Evolutionary conservation across 1,284 basidiomycete genomes (phyloP).

Genomic region (Cryptococcus sp.): DNA sequence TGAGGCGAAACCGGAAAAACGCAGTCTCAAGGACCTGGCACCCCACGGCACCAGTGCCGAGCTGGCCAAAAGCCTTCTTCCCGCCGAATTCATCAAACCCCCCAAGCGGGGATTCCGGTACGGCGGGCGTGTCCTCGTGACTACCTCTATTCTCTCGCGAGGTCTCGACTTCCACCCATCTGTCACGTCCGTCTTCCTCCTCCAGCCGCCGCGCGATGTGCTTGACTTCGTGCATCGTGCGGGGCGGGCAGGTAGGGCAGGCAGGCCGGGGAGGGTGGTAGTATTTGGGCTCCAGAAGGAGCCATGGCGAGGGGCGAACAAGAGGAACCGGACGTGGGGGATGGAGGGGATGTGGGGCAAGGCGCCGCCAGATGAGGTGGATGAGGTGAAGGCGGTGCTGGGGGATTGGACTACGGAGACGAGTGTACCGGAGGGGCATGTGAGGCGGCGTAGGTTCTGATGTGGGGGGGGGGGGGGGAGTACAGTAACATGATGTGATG

Average conservation of each 20-base stretch:
- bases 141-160: constrained; percentile 84
- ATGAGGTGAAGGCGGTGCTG: not conserved
- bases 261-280: constrained; percentile 60
- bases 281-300: constrained; percentile 46
- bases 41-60: too few species aligned
- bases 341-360: too few species aligned
- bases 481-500: too few species aligned
- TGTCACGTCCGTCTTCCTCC: constrained; percentile 74
- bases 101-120: constrained; percentile 46
- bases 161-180: constrained; percentile 78
- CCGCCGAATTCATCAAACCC: not conserved
- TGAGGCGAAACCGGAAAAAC: too few species aligned
- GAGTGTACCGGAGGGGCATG: too few species aligned
- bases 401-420: not conserved
- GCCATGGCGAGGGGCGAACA: not conserved
- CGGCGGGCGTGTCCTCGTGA: constrained; percentile 63
- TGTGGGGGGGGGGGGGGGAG: too few species aligned
- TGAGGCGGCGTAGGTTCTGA: too few species aligned
- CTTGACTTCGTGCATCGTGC: constrained; percentile 87
- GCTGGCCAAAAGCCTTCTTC: too few species aligned
- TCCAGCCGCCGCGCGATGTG: constrained; percentile 79
- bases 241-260: constrained; percentile 63
- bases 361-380: not conserved
- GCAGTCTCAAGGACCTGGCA: too few species aligned
- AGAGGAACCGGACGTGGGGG: not conserved